Conservation (phyloP, 176 grass and related monocot genomes). For the Phoenix dactylifera region DNA sequence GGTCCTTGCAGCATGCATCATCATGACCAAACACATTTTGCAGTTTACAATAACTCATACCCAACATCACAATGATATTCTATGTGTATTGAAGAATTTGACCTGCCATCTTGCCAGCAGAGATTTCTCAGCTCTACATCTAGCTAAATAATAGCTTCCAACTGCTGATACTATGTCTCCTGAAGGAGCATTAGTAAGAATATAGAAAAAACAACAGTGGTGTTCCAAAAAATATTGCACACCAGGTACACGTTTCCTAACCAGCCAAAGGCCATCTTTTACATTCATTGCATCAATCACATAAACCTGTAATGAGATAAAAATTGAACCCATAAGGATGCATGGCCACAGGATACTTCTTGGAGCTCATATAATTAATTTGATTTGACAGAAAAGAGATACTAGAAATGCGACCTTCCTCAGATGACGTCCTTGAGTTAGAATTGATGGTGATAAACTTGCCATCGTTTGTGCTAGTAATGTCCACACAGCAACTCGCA, state of each 20-base stretch:
- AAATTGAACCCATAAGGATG: slow-evolving; percentile 24
- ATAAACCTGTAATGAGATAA: slow-evolving; percentile 64
- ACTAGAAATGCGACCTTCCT: slow-evolving; percentile 65
- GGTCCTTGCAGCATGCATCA: no score
- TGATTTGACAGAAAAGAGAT: not conserved
- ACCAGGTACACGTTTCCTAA: slow-evolving; percentile 56
- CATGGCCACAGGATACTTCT: slow-evolving; percentile 2
- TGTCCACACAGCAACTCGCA: slow-evolving; percentile 69
- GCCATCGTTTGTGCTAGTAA: slow-evolving; percentile 93
- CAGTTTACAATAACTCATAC: no score
- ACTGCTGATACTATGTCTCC: slow-evolving; percentile 24
- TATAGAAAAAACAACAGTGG: slow-evolving; percentile 87
- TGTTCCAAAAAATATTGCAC: slow-evolving; percentile 97
- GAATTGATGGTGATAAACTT: slow-evolving; percentile 87
- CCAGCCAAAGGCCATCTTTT: slow-evolving; percentile 51
- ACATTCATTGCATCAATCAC: slow-evolving; percentile 56
- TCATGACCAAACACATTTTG: no score
- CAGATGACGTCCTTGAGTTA: slow-evolving; percentile 90
- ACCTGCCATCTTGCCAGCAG: slow-evolving; percentile 80
- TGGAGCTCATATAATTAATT: not conserved
- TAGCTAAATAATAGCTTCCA: slow-evolving; percentile 70
- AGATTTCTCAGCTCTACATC: slow-evolving; percentile 64
- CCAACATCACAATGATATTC: no score
- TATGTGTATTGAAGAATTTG: no score
- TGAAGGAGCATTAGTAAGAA: slow-evolving; percentile 76